phyloP scores from a whole-genome alignment of 441 rosid genomes.

The Croton laevigatus region DNA sequence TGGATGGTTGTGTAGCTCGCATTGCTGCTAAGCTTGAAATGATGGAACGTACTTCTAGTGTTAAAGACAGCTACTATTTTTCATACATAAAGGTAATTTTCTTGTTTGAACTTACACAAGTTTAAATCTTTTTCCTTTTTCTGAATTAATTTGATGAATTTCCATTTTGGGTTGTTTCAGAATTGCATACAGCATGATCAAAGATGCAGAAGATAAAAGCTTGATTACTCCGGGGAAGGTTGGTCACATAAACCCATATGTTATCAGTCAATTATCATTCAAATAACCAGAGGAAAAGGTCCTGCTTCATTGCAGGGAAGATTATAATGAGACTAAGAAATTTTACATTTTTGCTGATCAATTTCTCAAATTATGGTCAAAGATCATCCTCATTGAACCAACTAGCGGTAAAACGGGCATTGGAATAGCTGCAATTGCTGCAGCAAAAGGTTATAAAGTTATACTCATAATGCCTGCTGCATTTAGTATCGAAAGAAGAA shows the following conservation, averaged over 20 bases:
- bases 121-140: neutral
- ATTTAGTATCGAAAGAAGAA: conserved; percentile 55
- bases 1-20: conserved; percentile 69
- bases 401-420: conserved; percentile 82
- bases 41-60: conserved; percentile 70
- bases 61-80: conserved; percentile 58
- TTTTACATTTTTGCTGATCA: conserved; percentile 11
- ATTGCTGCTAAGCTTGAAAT: conserved; percentile 77
- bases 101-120: no score
- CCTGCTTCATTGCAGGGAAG: no score
- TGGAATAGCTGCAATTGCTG: conserved; percentile 65
- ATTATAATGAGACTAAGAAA: neutral
- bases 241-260: neutral
- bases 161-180: conserved; percentile 26
- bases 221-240: conserved; percentile 82
- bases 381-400: conserved; percentile 58
- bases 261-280: no score
- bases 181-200: conserved; percentile 64
- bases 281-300: no score
- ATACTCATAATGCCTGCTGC: conserved; percentile 52
- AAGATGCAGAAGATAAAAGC: conserved; percentile 80
- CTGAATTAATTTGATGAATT: neutral
- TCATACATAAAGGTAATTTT: neutral
- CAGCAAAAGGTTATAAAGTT: conserved; percentile 64
- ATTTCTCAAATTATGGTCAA: conserved; percentile 6